Evolutionary conservation across 257 asterid genomes (phyloP).

Genomic region (Datura wrightii): DNA sequence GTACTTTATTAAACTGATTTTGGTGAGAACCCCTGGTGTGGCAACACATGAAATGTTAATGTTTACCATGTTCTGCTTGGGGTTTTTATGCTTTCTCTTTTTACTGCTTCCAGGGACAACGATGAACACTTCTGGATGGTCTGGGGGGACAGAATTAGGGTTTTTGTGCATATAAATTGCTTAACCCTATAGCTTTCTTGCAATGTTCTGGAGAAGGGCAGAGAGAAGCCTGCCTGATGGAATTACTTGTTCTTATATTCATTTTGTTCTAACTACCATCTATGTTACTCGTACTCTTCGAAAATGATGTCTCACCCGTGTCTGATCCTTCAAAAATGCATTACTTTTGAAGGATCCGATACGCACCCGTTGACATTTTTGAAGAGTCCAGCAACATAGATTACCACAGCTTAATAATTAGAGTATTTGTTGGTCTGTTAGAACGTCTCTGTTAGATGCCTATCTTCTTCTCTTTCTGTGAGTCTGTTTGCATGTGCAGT

Average conservation of each 20-base stretch:
- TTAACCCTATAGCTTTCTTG: conserved; percentile 7
- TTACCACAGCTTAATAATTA: background rate
- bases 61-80: background rate
- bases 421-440: background rate
- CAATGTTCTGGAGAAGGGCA: background rate
- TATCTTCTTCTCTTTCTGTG: background rate
- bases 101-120: conserved; percentile 11
- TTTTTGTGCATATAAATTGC: background rate
- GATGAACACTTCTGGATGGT: background rate
- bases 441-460: conserved; percentile 18
- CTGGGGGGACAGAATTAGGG: background rate
- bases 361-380: no score
- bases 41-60: background rate
- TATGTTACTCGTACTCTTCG: no score
- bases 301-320: no score
- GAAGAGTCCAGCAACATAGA: no score
- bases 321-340: no score
- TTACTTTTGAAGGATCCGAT: no score
- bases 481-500: conserved; percentile 4
- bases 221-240: conserved; percentile 21
- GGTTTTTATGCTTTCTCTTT: background rate
- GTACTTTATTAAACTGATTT: background rate
- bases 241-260: background rate
- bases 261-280: background rate
- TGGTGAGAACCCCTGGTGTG: conserved; percentile 6